Base-by-base conservation (phyloP, 495 filamentous ascomycete genomes). In the Aeminium ludgeri region DNA sequence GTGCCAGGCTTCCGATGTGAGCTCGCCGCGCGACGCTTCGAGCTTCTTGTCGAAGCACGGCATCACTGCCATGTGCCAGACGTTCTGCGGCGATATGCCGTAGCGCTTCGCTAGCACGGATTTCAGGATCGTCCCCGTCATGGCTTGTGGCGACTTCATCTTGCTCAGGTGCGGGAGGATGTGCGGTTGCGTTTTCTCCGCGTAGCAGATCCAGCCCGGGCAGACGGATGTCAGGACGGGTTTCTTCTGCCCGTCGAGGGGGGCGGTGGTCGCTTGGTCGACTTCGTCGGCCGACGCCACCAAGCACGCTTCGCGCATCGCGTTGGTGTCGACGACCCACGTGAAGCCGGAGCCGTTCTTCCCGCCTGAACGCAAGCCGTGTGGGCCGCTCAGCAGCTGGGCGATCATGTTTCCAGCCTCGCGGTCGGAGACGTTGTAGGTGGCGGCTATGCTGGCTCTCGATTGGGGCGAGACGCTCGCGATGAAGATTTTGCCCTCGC, bases 31-130 rank as follows among this genome's bases (percentile, higher is more conserved):
- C 40, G 84, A 89, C 6, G 87, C 89, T 60, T 97, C 89, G 11
- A 97, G 73, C 60, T 97, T 97, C 64, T 97, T 97, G 62, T 97
- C 89, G 56, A 97, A 97, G 57, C 89, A 97, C 17, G 89, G 89
- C 91, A 96, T 96, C 27, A 97, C 65, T 3, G 85, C 82, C 30
- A 95, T 57, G 56, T 95, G 82, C 82, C 89, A 97, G 56, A 96
- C 85, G 36, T 74, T 73, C 42, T 80, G 78, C 0, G 85, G 78
- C 0, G 77, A 58, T 6, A 93, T 69, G 10, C 75, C 72, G 31
- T 84, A 65, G 30, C 61, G 66, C 45, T 72, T 73, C 56, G 76
- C 80, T 15, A 97, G 57, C 7, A 79, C 70, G 0, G 84, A 82
- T 52, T 97, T 97, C 20, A 96, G 55, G 17, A 94, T 68, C 0